Evolutionary conservation across 306 rosid species (phyloP).

Genomic region (Cucumis melo): DNA sequence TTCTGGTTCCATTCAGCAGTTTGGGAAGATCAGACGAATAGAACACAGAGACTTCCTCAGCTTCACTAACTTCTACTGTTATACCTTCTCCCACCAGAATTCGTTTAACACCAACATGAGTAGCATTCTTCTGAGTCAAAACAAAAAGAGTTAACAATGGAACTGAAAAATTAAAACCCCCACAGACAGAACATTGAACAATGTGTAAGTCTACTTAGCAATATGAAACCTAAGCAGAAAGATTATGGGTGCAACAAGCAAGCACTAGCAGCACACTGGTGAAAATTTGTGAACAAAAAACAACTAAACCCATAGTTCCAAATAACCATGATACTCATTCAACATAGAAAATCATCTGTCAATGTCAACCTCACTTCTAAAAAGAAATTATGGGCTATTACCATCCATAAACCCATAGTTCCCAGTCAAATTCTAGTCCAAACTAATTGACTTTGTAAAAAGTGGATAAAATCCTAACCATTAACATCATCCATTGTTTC

Average conservation of each 20-base stretch:
- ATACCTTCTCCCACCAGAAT: slow-evolving; percentile 79
- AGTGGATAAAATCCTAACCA: background rate
- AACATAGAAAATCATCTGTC: background rate
- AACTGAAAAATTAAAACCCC: background rate
- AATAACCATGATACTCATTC: background rate
- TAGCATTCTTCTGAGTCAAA: slow-evolving; percentile 46
- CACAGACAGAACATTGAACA: background rate
- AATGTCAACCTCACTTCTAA: background rate
- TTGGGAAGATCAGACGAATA: slow-evolving; percentile 33
- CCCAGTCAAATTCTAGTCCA: background rate
- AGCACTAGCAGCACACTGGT: too few relatives aligned
- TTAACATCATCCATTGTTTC: background rate
- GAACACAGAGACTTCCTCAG: slow-evolving; percentile 50
- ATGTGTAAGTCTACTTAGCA: slow-evolving; percentile 8
- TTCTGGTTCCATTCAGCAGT: slow-evolving; percentile 26
- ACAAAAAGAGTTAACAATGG: background rate
- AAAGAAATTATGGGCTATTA: background rate
- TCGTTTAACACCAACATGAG: slow-evolving; percentile 48
- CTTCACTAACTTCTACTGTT: slow-evolving; percentile 59
- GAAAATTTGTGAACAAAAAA: background rate
- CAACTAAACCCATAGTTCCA: too few relatives aligned
- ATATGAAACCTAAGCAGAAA: background rate
- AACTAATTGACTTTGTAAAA: background rate
- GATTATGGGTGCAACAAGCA: background rate
- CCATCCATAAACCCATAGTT: background rate